A percentile compares a stretch with the other conserved stretches of the same genome.
Conservation (phyloP, 2,329 filamentous ascomycete genomes). For the Cladophialophora yegresii region DNA sequence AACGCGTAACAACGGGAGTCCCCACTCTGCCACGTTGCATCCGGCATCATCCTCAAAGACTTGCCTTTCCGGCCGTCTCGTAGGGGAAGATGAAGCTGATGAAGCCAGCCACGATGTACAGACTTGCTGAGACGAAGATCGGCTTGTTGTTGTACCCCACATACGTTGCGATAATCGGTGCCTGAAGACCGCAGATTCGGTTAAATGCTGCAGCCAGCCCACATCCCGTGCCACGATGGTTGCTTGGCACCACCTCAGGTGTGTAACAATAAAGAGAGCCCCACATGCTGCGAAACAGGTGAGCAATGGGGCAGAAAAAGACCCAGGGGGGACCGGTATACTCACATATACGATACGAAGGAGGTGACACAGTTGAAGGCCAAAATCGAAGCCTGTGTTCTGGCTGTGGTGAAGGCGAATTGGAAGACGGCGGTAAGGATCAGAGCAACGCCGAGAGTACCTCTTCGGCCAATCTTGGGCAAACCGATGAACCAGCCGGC, state of each 20-base stretch:
- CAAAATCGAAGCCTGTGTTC: conserved; percentile 62
- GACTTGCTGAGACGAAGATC: conserved; percentile 43
- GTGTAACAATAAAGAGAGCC: conserved; percentile 76
- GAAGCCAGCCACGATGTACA: conserved; percentile 38
- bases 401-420: conserved; percentile 71
- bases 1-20: not conserved
- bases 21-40: not conserved
- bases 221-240: conserved; percentile 73
- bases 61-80: conserved; percentile 27
- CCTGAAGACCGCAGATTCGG: conserved; percentile 72
- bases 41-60: conserved; percentile 12
- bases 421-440: conserved; percentile 66
- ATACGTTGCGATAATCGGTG: conserved; percentile 55
- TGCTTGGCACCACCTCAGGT: conserved; percentile 66
- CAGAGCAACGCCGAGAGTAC: conserved; percentile 66
- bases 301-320: conserved; percentile 46
- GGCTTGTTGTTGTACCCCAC: conserved; percentile 37
- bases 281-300: conserved; percentile 20
- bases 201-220: conserved; percentile 71
- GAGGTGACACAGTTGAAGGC: conserved; percentile 69
- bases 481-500: conserved; percentile 67
- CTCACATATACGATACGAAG: conserved; percentile 63
- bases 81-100: conserved; percentile 22
- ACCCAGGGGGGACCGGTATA: conserved; percentile 31
- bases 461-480: conserved; percentile 66